Evolutionary conservation across 805 yeast genomes (phyloP), one percentile per base, ranked within the genome.

Genomic region (Metschnikowia baotianmanensis): DNA sequence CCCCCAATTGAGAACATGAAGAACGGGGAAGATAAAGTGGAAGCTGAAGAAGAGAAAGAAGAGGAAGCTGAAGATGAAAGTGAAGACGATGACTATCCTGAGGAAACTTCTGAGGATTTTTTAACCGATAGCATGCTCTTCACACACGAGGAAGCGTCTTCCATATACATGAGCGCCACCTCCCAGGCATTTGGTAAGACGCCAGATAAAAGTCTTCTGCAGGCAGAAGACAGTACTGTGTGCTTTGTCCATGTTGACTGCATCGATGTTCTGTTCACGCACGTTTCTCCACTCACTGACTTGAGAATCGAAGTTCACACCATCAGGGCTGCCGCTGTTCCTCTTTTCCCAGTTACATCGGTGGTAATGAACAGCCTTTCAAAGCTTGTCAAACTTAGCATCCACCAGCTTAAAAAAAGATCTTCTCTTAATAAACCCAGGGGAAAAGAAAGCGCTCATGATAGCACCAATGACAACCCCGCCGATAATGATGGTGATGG

Each of bases 141-240:
- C 55, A 79, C 91, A 1, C 82, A 78, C 39, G 80, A 76, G 36
- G 84, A 82, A 41, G 83, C 86, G 1, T 72, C 79, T 34, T 80
- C 89, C 3, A 72, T 86, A 15, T 87, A 85, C 56, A 80, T 86
- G 90, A 86, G 95, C 60, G 95, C 96, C 2, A 69, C 83, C 9
- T 79, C 86, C 0, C 72, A 75, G 36, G 56, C 78, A 2, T 63
- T 72, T 35, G 57, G 40, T 16, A 29, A 37, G 4, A 17, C 23
- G 12, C 13, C 20, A 13, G 22, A 34, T 16, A 20, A 21, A n/a
- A 20, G n/a, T 3, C 10, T 13, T 9, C 13, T 25, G 4, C 27
- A 18, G 19, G 28, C 27, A 6, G 23, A 16, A n/a, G 19, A 12
- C 3, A 16, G 38, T 0, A 48, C 53, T 6, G 58, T 60, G 2